Base-by-base conservation (phyloP, 352 stramenopile species). In the Pythium apleroticum region DNA sequence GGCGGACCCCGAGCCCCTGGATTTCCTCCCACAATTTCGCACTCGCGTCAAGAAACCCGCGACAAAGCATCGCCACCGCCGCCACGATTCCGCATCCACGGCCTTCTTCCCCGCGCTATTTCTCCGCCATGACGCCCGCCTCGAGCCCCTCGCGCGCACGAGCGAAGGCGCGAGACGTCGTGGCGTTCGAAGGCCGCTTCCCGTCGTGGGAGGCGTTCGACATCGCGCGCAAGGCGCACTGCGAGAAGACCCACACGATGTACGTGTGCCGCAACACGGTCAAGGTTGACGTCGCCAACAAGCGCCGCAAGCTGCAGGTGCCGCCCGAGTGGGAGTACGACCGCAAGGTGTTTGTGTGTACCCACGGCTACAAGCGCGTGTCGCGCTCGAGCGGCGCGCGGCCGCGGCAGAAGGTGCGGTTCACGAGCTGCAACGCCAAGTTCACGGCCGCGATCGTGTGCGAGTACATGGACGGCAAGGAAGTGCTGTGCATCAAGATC, bases 251-350 rank as follows among this genome's bases (percentile, higher is more conserved):
- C 25, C 75, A 86, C 78, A 91, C 80, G 33, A 86, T 91, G 73
- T 91, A 91, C 69, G 82, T 91, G 55, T 91, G 82, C 57, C 82
- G 82, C 57, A 91, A 91, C 63, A 89, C 80, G 11, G 80, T 91
- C 49, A 87, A 89, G 56, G 82, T 91, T 50, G 77, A 79, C 27
- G 74, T 88, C 25, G 82, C 82, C 66, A 91, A 91, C 71, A 82
- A 83, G 57, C 82, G 82, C 33, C 80, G 82, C 61, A 84, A 84
- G 60, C 68, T 89, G 20, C 82, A 91, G 57, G 80, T 91, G 22
- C 82, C 82, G 11, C 69, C 77, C 20, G 57, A 35, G 52, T 91
- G 82, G 82, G 70, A 87, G 57, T 91, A 80, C 63, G 82, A 91
- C 67, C 78, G 82, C 56, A 91, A 91, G 71, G 72, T 91, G 41